Base-by-base conservation (phyloP, 352 stramenopile genomes). In the Phytophthora megakarya region DNA sequence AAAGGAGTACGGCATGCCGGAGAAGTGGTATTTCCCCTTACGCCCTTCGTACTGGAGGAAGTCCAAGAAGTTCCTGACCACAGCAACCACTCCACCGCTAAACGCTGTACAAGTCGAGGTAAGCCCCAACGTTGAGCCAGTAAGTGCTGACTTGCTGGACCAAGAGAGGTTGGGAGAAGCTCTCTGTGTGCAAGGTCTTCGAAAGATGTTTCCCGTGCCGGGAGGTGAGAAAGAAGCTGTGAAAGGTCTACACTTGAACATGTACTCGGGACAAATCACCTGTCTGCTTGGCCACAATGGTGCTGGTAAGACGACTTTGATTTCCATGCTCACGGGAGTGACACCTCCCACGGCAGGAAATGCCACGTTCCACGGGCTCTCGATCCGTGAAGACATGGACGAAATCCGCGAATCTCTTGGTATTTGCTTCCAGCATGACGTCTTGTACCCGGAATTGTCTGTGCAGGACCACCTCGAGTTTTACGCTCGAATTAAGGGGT, bases 271-370 rank as follows among this genome's bases (percentile, higher is more conserved):
- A 19, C 81, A 92, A 46, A 91, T 92, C 67, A 91, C 82, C 21
- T 87, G 93, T 66, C 79, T 98, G 23, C 95, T 98, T 35, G 96
- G 96, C 25, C 97, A 98, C 72, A 92, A 95, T 61, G 81, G 84
- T 19, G 80, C 79, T 19, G 92, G 92, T 9, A 98, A 98, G 73
- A 99, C 96, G 44, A 99, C 97, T 19, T 71, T 99, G 32, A 79
- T 69, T 62, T 98, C 47, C 58, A 96, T 97, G 77, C 74, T 92
- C 16, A 92, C 81, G 8, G 83, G 81, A 21, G 73, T 91, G 45
- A 73, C 76, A 13, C 64, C 74, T 25, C 64, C 82, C 0, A 84
- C 73, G 0, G 49, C 51, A 15, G 82, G 84, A 3, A 68, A 86
- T 9, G 82, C 78, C n/a, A 98, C 56, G 2, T 65, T 67, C 21